Conservation (phyloP, 1,284 basidiomycete genomes). For the Moesziomyces globuligerus region DNA sequence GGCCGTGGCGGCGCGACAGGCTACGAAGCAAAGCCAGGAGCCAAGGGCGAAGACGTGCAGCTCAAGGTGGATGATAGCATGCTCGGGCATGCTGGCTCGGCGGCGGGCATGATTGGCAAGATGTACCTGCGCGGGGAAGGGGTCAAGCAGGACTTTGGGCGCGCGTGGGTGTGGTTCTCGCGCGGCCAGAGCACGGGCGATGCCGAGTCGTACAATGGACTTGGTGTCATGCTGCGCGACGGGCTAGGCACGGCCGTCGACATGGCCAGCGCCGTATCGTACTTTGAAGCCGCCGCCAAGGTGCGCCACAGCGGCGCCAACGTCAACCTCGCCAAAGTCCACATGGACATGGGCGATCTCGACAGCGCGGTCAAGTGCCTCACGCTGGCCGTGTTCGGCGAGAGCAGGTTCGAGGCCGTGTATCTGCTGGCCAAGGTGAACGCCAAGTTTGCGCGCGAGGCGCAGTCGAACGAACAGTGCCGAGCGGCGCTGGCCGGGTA, state of each 20-base stretch:
- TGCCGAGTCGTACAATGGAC: slow-evolving; percentile 84
- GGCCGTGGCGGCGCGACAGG: slow-evolving; percentile 47
- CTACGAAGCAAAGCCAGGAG: slow-evolving; percentile 37
- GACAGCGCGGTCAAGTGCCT: slow-evolving; percentile 39
- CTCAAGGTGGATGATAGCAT: slow-evolving; percentile 46
- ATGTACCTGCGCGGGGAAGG: slow-evolving; percentile 97
- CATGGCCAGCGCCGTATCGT: slow-evolving; percentile 72
- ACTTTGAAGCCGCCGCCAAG: slow-evolving; percentile 83
- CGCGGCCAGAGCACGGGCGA: slow-evolving; percentile 78
- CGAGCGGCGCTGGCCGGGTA: slow-evolving; percentile 45
- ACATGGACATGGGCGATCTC: slow-evolving; percentile 67
- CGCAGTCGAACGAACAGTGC: slow-evolving; percentile 40
- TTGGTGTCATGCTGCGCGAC: slow-evolving; percentile 92
- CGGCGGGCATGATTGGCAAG: slow-evolving; percentile 74
- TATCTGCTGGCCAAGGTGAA: slow-evolving; percentile 54
- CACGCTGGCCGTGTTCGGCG: slow-evolving; percentile 35
- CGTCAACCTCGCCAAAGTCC: slow-evolving; percentile 85
- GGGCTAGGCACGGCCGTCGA: slow-evolving; percentile 75
- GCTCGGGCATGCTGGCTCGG: slow-evolving; percentile 38
- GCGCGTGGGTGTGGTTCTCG: slow-evolving; percentile 93
- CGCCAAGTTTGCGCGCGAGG: slow-evolving; percentile 30
- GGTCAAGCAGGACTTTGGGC: slow-evolving; percentile 77
- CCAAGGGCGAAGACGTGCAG: slow-evolving; percentile 48
- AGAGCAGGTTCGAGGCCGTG: slow-evolving; percentile 52
- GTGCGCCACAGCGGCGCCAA: slow-evolving; percentile 78